These are phyloP conservation scores for Dillenia suffruticosa DNA, from an alignment of 164 flowering plant species.

Conservation along the genomic window DNA sequence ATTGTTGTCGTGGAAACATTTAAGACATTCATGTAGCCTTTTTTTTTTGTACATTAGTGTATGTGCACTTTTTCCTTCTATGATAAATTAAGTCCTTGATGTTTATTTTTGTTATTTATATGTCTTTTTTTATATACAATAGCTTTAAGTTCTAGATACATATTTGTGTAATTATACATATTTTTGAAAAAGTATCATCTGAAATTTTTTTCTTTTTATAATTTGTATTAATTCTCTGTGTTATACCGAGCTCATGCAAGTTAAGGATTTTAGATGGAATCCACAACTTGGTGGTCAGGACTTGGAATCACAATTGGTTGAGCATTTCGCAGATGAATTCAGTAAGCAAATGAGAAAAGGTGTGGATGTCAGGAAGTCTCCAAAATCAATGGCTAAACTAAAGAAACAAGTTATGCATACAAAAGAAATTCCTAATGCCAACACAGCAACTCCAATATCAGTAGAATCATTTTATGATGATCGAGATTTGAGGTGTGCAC, in stretches of 20 bases:
- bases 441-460: conserved; percentile 85
- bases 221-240: no score
- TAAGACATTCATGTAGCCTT: no score
- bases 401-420: conserved; percentile 98
- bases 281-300: conserved; percentile 89
- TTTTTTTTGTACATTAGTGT: no score
- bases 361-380: conserved; percentile 74
- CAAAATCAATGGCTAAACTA: conserved; percentile 98
- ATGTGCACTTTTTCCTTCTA: no score
- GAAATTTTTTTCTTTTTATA: no score
- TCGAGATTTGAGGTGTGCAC: conserved; percentile 75
- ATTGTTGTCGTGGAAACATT: no score
- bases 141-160: no score
- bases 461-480: conserved; percentile 95
- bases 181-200: no score
- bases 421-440: conserved; percentile 95
- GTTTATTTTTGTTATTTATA: no score
- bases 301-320: conserved; percentile 89
- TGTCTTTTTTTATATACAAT: no score
- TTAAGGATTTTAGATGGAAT: conserved; percentile 95
- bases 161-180: no score
- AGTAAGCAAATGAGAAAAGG: conserved; percentile 84
- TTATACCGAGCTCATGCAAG: conserved; percentile 45
- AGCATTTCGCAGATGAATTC: conserved; percentile 91
- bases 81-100: no score